Evolutionary conservation across 805 yeast species (phyloP).

Genomic region (Yamadazyma sp.): DNA sequence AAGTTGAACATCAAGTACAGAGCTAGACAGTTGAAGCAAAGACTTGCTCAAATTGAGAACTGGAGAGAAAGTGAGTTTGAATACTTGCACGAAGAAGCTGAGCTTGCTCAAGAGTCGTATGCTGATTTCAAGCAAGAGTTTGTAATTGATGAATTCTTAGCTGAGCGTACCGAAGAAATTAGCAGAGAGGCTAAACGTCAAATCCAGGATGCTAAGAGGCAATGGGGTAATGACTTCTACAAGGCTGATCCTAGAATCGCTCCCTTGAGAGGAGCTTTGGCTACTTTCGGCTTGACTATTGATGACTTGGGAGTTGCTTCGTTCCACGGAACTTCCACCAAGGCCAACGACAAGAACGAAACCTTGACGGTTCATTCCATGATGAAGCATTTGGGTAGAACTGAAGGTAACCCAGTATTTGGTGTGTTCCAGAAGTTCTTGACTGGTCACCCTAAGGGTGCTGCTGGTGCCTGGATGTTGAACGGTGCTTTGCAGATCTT

Average conservation of each 20-base stretch:
- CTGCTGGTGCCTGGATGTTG: constrained; percentile 99
- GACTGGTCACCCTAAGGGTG: constrained; percentile 99
- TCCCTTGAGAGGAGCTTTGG: constrained; percentile 95
- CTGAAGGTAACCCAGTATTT: constrained; percentile 95
- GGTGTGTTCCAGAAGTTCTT: constrained; percentile 99
- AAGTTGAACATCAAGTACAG: constrained; percentile 90
- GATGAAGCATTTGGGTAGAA: constrained; percentile 94
- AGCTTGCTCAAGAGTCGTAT: constrained; percentile 50
- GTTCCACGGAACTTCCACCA: constrained; percentile 99
- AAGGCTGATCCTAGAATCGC: constrained; percentile 90
- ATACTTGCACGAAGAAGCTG: constrained; percentile 69
- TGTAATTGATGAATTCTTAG: constrained; percentile 50
- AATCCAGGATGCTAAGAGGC: constrained; percentile 81
- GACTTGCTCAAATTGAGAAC: constrained; percentile 70
- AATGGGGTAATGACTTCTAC: constrained; percentile 96
- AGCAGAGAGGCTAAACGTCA: constrained; percentile 82
- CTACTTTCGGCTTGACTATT: constrained; percentile 86
- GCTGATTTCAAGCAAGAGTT: constrained; percentile 52
- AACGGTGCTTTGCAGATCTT: constrained; percentile 95
- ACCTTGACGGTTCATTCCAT: constrained; percentile 85
- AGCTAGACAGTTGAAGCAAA: constrained; percentile 80
- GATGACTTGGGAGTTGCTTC: constrained; percentile 97
- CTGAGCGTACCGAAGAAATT: constrained; percentile 86
- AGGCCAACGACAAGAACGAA: constrained; percentile 98
- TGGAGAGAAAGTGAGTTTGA: constrained; percentile 87